Evolutionary conservation across 768 basidiomycete genomes (phyloP), one percentile per base, ranked within the genome.

Genomic region (Tylopilus felleus): DNA sequence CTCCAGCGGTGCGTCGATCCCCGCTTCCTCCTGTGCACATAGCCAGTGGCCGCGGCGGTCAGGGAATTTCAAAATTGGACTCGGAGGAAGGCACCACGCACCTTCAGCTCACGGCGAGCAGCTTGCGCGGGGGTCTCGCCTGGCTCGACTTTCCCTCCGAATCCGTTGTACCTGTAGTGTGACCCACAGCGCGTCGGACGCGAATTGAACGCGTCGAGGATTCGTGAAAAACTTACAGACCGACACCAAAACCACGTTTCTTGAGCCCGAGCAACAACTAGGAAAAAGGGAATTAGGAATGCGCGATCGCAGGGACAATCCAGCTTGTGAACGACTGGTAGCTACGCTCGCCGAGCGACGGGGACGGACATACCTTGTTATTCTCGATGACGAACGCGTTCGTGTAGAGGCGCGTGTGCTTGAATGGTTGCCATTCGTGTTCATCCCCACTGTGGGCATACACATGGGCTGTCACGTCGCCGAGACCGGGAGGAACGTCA

Each of bases 101-200:
- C 86, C 74, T 84, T 62, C 28, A 87, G 75, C 65, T 86, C 93
- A n/a, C 93, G 83, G n/a, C 69, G 61, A 4, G 93, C 93, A 10
- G 90, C 92, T 63, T 88, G 71, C 0, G 73, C 60, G 17, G 83
- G 71, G 0, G 85, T 83, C 69, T 96, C 93, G 5, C 80, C 81
- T 3, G 77, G 70, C 53, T 94, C 90, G 9, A 90, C 83, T 69
- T 96, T 96, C 10, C 93, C 93, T 17, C 90, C 91, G 60, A 93
- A 95, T 4, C 93, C 93, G 57, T 94, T 94, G 63, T 81, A 93
- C 62, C 92, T 93, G 61, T 4, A 4, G 31, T 22, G 27, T 42
- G 25, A 16, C 4, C 23, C 43, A 42, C n/a, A 23, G 16, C 47
- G 6, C 22, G 21, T 58, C 48, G n/a, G n/a, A 35, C 16, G 14